Percentiles rank a stretch among this genome's conserved stretches.
Evolutionary conservation across 768 basidiomycete genomes (phyloP).

Genomic region (Coprinopsis cinerea): DNA sequence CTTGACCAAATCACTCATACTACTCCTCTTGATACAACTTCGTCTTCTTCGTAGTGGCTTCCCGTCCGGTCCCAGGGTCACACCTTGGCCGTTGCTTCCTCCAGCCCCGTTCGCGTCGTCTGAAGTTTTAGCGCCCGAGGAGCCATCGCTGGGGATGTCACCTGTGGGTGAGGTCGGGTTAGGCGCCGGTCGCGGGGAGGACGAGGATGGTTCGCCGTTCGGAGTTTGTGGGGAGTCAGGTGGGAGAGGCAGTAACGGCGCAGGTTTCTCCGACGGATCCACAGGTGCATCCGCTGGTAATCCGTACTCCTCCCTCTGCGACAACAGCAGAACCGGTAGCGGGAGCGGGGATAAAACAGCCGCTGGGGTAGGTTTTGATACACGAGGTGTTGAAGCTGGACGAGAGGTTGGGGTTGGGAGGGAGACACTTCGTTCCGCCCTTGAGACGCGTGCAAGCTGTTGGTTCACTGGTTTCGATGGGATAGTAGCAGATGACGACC

Average conservation of each 20-base stretch:
- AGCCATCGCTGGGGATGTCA: not conserved
- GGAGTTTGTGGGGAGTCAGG: not conserved
- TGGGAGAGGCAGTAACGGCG: not conserved
- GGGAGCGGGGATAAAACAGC: conserved; percentile 32
- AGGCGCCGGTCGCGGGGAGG: too few relatives aligned
- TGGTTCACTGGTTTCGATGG: too few relatives aligned
- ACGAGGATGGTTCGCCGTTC: not conserved
- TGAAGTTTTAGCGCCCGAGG: conserved; percentile 1
- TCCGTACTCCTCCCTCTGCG: conserved; percentile 27
- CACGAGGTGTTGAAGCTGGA: conserved; percentile 13
- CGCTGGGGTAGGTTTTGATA: conserved; percentile 9
- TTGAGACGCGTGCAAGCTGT: not conserved
- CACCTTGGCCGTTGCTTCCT: not conserved
- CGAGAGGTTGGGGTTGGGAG: too few relatives aligned
- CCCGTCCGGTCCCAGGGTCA: not conserved
- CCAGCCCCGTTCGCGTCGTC: too few relatives aligned
- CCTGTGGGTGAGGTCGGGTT: not conserved
- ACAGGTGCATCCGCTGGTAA: conserved; percentile 15
- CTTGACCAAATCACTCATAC: conserved; percentile 53
- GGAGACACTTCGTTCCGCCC: conserved; percentile 16
- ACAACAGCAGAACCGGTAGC: conserved; percentile 34
- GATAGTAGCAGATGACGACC: too few relatives aligned
- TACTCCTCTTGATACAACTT: conserved; percentile 60
- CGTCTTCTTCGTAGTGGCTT: conserved; percentile 38
- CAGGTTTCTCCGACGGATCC: conserved; percentile 10